A percentile compares a stretch with the other conserved stretches of the same genome.
phyloP scores from a whole-genome alignment of 169 alveolate genomes.

The Plasmodium reichenowi region DNA sequence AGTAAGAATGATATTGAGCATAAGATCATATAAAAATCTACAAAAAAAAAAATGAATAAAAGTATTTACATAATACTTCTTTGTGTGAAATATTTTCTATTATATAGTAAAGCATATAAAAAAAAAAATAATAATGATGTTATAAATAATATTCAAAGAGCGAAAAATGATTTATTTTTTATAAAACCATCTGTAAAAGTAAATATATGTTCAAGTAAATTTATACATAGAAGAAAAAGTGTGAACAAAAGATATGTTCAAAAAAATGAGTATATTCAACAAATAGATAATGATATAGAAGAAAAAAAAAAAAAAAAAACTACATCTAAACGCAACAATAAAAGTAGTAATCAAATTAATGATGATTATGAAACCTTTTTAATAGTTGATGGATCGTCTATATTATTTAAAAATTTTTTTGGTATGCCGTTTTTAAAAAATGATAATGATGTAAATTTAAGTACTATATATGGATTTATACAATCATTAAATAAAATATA shows the following conservation, averaged over 20 bases:
- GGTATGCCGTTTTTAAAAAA: constrained; percentile 85
- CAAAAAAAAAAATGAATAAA: constrained; percentile 11
- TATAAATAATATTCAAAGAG: background rate
- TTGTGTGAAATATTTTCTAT: background rate
- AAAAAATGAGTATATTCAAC: background rate
- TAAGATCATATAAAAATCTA: constrained; percentile 1
- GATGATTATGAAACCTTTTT: constrained; percentile 69
- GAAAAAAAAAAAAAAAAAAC: background rate
- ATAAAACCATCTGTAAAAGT: background rate
- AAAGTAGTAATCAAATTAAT: background rate
- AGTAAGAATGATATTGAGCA: background rate
- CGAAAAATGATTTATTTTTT: constrained; percentile 1
- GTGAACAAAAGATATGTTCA: background rate
- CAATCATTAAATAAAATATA: constrained; percentile 82
- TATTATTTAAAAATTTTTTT: constrained; percentile 85
- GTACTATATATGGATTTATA: constrained; percentile 85
- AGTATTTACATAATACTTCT: background rate
- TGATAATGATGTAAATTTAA: constrained; percentile 81
- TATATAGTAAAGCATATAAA: background rate
- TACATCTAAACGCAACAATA: constrained; percentile 10
- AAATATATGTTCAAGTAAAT: background rate
- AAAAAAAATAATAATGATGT: background rate
- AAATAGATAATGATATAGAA: background rate
- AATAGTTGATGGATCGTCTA: constrained; percentile 85
- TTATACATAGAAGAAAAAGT: background rate